Evolutionary conservation across 2,329 filamentous ascomycete genomes (phyloP).

Genomic region (Colletotrichum sp.): DNA sequence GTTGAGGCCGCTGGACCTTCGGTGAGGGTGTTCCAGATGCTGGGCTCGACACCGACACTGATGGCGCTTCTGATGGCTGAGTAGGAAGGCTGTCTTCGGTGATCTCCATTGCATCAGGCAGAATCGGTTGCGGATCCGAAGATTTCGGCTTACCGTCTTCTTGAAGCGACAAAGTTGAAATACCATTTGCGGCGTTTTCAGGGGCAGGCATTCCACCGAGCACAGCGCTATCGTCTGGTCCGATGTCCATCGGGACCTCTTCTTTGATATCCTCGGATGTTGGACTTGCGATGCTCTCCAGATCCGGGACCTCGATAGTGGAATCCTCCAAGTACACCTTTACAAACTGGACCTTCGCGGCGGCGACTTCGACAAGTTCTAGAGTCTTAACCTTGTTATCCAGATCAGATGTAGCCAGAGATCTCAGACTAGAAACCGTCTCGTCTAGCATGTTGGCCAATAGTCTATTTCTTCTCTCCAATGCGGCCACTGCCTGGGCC

Average conservation of each 20-base stretch:
- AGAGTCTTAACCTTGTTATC: slow-evolving; percentile 54
- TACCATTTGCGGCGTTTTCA: not conserved
- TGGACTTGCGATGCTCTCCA: slow-evolving; percentile 9
- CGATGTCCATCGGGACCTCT: slow-evolving; percentile 10
- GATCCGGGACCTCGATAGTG: slow-evolving; percentile 52
- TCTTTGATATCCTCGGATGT: not conserved
- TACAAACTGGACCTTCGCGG: slow-evolving; percentile 69
- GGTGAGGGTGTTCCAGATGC: not conserved
- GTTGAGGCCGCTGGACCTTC: slow-evolving; percentile 23
- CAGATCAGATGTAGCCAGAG: slow-evolving; percentile 55
- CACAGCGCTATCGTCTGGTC: not conserved
- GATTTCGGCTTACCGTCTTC: not conserved
- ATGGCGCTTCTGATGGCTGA: not conserved
- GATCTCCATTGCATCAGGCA: slow-evolving; percentile 10
- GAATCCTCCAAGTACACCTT: slow-evolving; percentile 66
- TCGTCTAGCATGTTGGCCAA: slow-evolving; percentile 73
- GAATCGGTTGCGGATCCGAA: not conserved
- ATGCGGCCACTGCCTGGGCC: slow-evolving; percentile 45
- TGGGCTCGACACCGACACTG: not conserved
- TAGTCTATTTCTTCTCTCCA: slow-evolving; percentile 71
- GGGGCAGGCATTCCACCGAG: not conserved
- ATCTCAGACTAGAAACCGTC: slow-evolving; percentile 67
- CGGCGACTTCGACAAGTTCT: slow-evolving; percentile 62
- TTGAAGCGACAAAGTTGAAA: slow-evolving; percentile 10
- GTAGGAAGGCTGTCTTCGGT: not conserved